Conservation (phyloP, 805 yeast genomes). For the Candida ortonii region DNA sequence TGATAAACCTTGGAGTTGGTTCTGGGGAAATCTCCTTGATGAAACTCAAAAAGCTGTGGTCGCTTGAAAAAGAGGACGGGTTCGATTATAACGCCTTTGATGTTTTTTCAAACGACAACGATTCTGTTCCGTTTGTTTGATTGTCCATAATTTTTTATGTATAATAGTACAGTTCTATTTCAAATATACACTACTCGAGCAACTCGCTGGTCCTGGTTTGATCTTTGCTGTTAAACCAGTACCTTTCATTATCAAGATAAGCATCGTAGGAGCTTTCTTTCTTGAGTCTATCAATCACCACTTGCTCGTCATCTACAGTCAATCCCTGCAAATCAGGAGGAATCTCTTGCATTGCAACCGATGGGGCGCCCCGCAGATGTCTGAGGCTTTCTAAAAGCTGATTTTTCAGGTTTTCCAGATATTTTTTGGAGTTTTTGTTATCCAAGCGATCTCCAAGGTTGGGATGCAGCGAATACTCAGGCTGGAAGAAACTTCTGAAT, state of each 20-base stretch:
- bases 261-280: constrained; percentile 35
- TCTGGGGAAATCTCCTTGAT: constrained; percentile 34
- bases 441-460: constrained; percentile 74
- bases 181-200: constrained; percentile 19
- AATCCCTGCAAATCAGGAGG: constrained; percentile 62
- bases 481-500: constrained; percentile 79
- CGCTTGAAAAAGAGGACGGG: constrained; percentile 24
- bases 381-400: constrained; percentile 79
- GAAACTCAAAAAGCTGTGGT: constrained; percentile 32
- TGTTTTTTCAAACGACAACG: constrained; percentile 31
- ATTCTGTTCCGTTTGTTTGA: constrained; percentile 36
- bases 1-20: constrained; percentile 35
- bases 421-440: constrained; percentile 79
- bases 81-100: constrained; percentile 26
- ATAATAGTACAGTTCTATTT: constrained; percentile 1
- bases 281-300: constrained; percentile 34
- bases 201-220: constrained; percentile 36
- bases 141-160: neutral
- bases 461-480: constrained; percentile 89
- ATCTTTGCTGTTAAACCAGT: constrained; percentile 39
- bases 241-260: constrained; percentile 35
- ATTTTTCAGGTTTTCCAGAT: constrained; percentile 73
- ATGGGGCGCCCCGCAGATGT: constrained; percentile 85
- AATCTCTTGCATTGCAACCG: constrained; percentile 86
- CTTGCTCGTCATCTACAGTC: constrained; percentile 43